phyloP scores from a whole-genome alignment of 805 yeast species.

The Middelhovenomyces tepae region DNA sequence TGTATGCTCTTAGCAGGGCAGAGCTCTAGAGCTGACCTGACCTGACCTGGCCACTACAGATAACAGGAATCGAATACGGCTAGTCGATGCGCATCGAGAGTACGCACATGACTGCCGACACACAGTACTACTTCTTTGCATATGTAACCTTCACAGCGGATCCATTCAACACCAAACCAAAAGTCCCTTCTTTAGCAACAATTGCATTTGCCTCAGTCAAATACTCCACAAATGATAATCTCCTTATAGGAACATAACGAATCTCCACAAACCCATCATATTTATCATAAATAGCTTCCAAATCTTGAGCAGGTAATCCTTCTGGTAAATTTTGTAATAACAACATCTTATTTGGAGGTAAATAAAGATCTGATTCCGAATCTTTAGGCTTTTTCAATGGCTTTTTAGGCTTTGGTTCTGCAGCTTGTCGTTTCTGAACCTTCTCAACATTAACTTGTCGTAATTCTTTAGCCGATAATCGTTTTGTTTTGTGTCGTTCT shows the following conservation, averaged over 20 bases:
- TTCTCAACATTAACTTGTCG: conserved; percentile 6
- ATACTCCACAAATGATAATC: conserved; percentile 77
- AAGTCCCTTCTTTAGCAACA: conserved; percentile 27
- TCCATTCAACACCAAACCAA: conserved; percentile 21
- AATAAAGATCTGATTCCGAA: conserved; percentile 9
- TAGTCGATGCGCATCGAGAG: background rate
- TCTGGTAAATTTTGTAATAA: conserved; percentile 58
- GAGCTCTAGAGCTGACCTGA: background rate
- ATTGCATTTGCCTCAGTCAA: conserved; percentile 45
- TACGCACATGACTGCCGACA: background rate
- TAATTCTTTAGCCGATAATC: conserved; percentile 19
- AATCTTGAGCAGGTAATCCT: conserved; percentile 31
- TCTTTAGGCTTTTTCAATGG: conserved; percentile 10
- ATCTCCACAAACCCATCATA: conserved; percentile 57
- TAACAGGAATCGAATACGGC: background rate
- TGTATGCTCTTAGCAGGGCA: conserved; percentile 7
- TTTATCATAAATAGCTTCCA: conserved; percentile 39
- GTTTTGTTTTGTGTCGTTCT: conserved; percentile 16
- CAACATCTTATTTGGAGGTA: conserved; percentile 64
- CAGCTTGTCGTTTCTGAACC: conserved; percentile 4
- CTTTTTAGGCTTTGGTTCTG: conserved; percentile 7
- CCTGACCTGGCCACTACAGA: background rate
- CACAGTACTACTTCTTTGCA: conserved; percentile 25
- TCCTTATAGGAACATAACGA: conserved; percentile 56
- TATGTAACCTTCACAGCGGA: conserved; percentile 22